Conservation (phyloP, 306 rosid genomes). For the Luffa aegyptiaca region DNA sequence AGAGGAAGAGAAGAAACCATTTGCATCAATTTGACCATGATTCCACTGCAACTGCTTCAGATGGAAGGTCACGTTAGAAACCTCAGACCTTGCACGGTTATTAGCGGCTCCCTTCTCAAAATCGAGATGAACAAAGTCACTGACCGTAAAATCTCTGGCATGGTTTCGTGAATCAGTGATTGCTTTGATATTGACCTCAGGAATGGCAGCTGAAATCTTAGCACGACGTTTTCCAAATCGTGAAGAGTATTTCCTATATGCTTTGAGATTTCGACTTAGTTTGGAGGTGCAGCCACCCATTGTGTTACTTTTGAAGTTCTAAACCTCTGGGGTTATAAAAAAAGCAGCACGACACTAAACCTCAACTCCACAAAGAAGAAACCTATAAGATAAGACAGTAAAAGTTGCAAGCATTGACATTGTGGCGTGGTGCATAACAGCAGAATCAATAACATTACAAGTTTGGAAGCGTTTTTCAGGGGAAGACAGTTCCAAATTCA, state of each 20-base stretch:
- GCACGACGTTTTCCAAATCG: constrained; percentile 28
- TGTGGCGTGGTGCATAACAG: neutral
- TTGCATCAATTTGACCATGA: constrained; percentile 56
- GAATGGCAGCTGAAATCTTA: constrained; percentile 22
- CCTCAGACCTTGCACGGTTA: constrained; percentile 51
- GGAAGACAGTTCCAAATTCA: neutral
- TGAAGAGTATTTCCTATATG: constrained; percentile 14
- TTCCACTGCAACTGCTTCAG: constrained; percentile 67
- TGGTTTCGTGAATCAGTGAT: constrained; percentile 32
- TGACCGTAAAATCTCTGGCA: constrained; percentile 32
- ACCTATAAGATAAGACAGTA: neutral
- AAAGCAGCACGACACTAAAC: neutral
- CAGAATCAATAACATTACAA: neutral
- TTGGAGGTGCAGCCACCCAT: constrained; percentile 77
- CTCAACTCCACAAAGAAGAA: neutral
- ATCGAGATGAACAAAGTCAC: constrained; percentile 55
- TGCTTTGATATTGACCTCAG: constrained; percentile 37
- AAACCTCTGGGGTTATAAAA: constrained; percentile 7
- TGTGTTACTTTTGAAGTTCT: constrained; percentile 13
- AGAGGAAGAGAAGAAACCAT: constrained; percentile 22
- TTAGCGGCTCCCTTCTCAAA: constrained; percentile 48
- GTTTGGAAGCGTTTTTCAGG: neutral
- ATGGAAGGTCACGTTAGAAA: constrained; percentile 53
- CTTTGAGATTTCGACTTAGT: constrained; percentile 18
- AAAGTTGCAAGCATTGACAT: neutral